Base-by-base conservation (phyloP, 768 basidiomycete genomes). In the Tremella mesenterica region DNA sequence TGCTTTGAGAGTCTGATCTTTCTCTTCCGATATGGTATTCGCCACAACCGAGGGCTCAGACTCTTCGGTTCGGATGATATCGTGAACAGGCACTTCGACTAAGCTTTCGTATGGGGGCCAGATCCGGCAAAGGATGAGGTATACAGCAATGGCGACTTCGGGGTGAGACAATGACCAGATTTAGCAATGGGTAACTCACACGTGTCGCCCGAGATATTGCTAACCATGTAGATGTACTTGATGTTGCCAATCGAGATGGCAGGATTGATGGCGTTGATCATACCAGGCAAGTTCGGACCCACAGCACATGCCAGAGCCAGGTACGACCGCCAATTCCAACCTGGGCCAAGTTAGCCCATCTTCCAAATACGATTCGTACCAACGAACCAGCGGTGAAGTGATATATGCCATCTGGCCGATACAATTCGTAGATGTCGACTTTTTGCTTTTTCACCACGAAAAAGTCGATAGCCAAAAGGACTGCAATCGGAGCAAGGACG, bases 401-500 rank as follows among this genome's bases (percentile, higher is more conserved):
- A 62, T 70, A 72, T 27, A 63, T 56, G 29, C 68, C 68, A 3
- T 57, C 7, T 0, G 64, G 59, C 36, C 56, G 52, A 50, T 67
- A 67, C 2, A 67, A 54, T 50, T 61, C 60, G 56, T 60, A 60
- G 20, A 67, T 59, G 44, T 67, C 54, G 30, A 64, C 38, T 23
- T 58, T 59, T 9, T 44, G 28, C 12, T 56, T 47, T 38, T 62
- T 64, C 56, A 62, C 49, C 20, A 64, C 23, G 54, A 61, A 67
- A 53, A 61, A 67, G 34, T 67, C 65, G 36, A 59, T 45, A 18
- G 54, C 52, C 53, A 67, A 52, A 38, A 69, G 50, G 4, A 54
- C 60, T 4, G 69, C 67, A 38, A 71, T 57, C 2, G 69, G 69
- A 6, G 64, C 64, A 6, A 71, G 58, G 21, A 71, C 61, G 52